phyloP scores from a whole-genome alignment of 441 rosid genomes.

The Jatropha podagrica region DNA sequence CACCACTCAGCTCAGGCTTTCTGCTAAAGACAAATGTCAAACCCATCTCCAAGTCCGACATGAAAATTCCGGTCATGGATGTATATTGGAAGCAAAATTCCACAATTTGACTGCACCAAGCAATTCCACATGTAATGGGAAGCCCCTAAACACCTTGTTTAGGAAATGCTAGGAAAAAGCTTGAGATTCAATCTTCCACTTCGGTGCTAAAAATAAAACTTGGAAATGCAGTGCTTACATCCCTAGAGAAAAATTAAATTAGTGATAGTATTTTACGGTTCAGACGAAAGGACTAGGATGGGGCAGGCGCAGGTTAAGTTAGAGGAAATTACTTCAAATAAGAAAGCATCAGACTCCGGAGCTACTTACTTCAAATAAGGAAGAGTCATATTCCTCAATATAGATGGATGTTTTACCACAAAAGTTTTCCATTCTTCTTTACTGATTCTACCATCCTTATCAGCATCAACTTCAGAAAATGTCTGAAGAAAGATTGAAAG shows the following conservation, averaged over 20 bases:
- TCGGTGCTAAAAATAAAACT: constrained; percentile 58
- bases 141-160: background rate
- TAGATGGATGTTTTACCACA: constrained; percentile 49
- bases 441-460: constrained; percentile 67
- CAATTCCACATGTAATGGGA: background rate
- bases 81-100: background rate
- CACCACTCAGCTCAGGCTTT: background rate
- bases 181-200: constrained; percentile 47
- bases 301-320: background rate
- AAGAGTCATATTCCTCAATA: constrained; percentile 85
- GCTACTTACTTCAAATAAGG: constrained; percentile 62
- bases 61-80: background rate
- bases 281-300: background rate
- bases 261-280: background rate
- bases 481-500: constrained; percentile 44
- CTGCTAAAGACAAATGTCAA: background rate
- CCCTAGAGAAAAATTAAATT: constrained; percentile 40
- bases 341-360: background rate
- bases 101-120: background rate
- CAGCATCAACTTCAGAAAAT: constrained; percentile 73
- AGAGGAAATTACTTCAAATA: background rate
- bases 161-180: background rate
- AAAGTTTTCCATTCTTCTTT: constrained; percentile 75
- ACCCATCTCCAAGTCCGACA: background rate
- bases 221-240: constrained; percentile 59